These are phyloP conservation scores for Populus hybrid DNA, from an alignment of 441 rosid genomes.

Conservation along the genomic window DNA sequence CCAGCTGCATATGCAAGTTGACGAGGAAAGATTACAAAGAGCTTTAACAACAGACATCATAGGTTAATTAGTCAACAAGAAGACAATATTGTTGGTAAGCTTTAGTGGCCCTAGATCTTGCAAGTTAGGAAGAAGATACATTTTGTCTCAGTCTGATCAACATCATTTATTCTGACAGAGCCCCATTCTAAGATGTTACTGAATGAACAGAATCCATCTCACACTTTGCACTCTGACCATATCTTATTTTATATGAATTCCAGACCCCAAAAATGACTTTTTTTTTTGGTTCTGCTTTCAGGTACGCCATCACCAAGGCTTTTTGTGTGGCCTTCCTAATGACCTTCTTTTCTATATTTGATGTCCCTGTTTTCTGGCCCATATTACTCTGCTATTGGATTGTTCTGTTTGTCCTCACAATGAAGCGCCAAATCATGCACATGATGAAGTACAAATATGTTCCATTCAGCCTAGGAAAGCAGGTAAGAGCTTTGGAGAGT, in stretches of 20 bases:
- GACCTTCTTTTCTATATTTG: slow-evolving; percentile 68
- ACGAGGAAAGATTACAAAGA: background rate
- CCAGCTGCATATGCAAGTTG: background rate
- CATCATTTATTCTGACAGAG: background rate
- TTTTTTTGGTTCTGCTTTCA: slow-evolving; percentile 23
- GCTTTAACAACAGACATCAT: no score
- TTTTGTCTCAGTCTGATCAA: background rate
- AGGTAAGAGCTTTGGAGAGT: slow-evolving; percentile 36
- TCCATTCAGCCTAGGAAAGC: slow-evolving; percentile 70
- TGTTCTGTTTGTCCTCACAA: slow-evolving; percentile 63
- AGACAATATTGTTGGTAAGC: slow-evolving; percentile 4
- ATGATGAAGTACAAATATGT: slow-evolving; percentile 68
- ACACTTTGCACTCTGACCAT: background rate
- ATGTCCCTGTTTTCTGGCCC: slow-evolving; percentile 79
- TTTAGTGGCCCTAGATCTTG: background rate
- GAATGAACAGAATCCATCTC: background rate
- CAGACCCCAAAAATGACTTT: background rate
- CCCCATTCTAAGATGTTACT: background rate
- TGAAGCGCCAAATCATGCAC: slow-evolving; percentile 70
- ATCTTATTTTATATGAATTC: background rate
- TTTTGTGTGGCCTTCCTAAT: slow-evolving; percentile 55
- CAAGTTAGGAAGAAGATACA: background rate
- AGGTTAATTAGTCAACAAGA: background rate
- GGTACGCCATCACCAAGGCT: slow-evolving; percentile 76
- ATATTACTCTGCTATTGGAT: slow-evolving; percentile 63